Base-by-base conservation (phyloP, 2,329 filamentous ascomycete genomes). In the Dactylonectria estremocensis region DNA sequence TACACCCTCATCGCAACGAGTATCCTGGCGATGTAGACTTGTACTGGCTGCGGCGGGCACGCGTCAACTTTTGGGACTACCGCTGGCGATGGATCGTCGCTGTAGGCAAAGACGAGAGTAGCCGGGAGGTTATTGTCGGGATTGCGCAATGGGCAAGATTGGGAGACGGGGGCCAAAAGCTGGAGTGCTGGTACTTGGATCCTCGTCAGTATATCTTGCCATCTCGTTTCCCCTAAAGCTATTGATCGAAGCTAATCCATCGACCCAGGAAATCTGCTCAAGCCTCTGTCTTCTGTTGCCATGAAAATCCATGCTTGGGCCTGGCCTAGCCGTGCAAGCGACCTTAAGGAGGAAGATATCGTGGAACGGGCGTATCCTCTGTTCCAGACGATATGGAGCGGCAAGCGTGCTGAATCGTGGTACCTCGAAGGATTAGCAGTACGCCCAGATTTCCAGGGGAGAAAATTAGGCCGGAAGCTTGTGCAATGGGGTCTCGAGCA, bases 401-500 rank as follows among this genome's bases (percentile, higher is more conserved):
- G 67, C 16, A 69, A 71, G 13, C 71, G 72, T 11, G 58, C 65
- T 3, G 71, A 74, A 16, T 71, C 72, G 0, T 84, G 80, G 80
- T 82, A 80, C 54, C 76, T 86, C 3, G 77, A 81, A 5, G 60
- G 77, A 2, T 69, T 83, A 8, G 78, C 76, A n/a, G 76, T 83
- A 1, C 78, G 81, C 52, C 84, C 83, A 0, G 76, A 78, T 5
- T 78, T 77, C 33, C 82, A 85, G 52, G 77, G 80, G 5, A 70
- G 70, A 45, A 80, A 78, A 2, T 61, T 81, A 11, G 84, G 83
- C 1, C 76, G 74, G 5, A 70, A 69, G 24, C 77, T 86, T 8
- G 82, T 84, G 11, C 61, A 74, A 24, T 84, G 82, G 82, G 84
- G 84, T 0, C 68, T 85, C 1, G 72, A 80, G 1, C 70, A 76